Evolutionary conservation across 2,329 filamentous ascomycete genomes (phyloP).

Genomic region (Teratosphaeriaceae sp.): DNA sequence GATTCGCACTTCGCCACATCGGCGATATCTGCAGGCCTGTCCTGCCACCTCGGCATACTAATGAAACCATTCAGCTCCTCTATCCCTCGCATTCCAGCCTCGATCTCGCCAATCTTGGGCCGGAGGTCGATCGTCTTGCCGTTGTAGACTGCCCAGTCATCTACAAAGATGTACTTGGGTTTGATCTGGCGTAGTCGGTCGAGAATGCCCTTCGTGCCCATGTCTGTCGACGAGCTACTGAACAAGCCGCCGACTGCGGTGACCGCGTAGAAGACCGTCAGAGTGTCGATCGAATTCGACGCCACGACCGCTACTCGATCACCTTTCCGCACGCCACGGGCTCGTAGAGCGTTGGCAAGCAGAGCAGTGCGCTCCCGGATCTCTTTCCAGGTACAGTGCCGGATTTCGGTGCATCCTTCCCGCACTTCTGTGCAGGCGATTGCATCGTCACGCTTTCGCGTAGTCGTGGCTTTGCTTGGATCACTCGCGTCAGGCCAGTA

Average conservation of each 20-base stretch:
- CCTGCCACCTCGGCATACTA: slow-evolving; percentile 58
- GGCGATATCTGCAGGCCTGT: slow-evolving; percentile 51
- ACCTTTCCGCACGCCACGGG: slow-evolving; percentile 59
- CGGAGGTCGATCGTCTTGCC: slow-evolving; percentile 67
- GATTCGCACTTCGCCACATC: slow-evolving; percentile 43
- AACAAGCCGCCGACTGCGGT: slow-evolving; percentile 69
- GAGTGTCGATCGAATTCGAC: slow-evolving; percentile 67
- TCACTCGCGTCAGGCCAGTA: slow-evolving; percentile 46
- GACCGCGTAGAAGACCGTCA: slow-evolving; percentile 63
- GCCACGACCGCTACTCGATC: slow-evolving; percentile 71
- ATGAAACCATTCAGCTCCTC: slow-evolving; percentile 57
- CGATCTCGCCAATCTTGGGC: slow-evolving; percentile 62
- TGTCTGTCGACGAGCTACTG: slow-evolving; percentile 71
- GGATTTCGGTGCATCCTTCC: slow-evolving; percentile 52
- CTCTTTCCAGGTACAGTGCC: slow-evolving; percentile 59
- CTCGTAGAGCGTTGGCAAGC: slow-evolving; percentile 60
- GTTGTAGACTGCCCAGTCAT: slow-evolving; percentile 74
- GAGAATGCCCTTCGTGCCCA: slow-evolving; percentile 71
- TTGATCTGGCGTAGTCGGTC: slow-evolving; percentile 68
- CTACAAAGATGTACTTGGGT: slow-evolving; percentile 76
- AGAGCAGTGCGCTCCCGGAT: slow-evolving; percentile 53
- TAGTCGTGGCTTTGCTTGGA: slow-evolving; percentile 43
- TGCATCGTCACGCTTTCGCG: slow-evolving; percentile 62
- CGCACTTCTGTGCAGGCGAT: slow-evolving; percentile 67
- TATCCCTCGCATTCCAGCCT: slow-evolving; percentile 55